A percentile compares a stretch with the other conserved stretches of the same genome.
phyloP scores from a whole-genome alignment of 192 early-diverging fungal species.

The Spinellus fusiger region DNA sequence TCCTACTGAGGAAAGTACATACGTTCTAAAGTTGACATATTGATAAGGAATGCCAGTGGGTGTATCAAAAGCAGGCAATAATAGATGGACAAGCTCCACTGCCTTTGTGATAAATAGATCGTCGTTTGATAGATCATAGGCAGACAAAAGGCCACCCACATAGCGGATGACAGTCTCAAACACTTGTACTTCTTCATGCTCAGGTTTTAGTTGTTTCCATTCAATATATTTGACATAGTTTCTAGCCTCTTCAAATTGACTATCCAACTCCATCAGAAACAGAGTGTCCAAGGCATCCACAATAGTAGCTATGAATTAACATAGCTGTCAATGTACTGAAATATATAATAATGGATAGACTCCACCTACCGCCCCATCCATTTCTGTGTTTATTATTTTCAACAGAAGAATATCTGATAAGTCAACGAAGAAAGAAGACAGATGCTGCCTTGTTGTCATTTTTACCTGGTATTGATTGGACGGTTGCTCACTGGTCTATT shows the following conservation, averaged over 20 bases:
- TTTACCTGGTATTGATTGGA: slow-evolving; percentile 26
- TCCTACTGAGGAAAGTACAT: background rate
- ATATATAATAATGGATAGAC: background rate
- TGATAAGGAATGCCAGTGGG: slow-evolving; percentile 70
- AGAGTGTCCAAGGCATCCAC: slow-evolving; percentile 87
- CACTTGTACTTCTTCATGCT: slow-evolving; percentile 47
- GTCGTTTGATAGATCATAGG: slow-evolving; percentile 80
- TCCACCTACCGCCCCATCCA: slow-evolving; percentile 44
- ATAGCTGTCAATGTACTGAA: background rate
- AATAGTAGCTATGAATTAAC: slow-evolving; percentile 50
- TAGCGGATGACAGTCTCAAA: slow-evolving; percentile 86
- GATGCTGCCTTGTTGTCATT: background rate
- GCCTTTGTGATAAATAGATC: slow-evolving; percentile 62
- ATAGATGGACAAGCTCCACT: slow-evolving; percentile 54
- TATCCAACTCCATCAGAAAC: slow-evolving; percentile 73
- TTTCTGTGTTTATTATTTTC: slow-evolving; percentile 20
- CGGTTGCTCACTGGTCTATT: slow-evolving; percentile 34
- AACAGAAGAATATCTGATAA: background rate
- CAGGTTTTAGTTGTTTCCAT: slow-evolving; percentile 35
- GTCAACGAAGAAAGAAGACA: slow-evolving; percentile 1
- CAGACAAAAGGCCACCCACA: slow-evolving; percentile 74
- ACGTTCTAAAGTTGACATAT: slow-evolving; percentile 46
- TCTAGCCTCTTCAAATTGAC: slow-evolving; percentile 72
- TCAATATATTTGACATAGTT: slow-evolving; percentile 57
- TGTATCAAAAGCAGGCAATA: slow-evolving; percentile 72